Evolutionary conservation across 176 grass and related monocot species (phyloP), one percentile per base, ranked within the genome.

Genomic region (Bonia amplexicaulis): DNA sequence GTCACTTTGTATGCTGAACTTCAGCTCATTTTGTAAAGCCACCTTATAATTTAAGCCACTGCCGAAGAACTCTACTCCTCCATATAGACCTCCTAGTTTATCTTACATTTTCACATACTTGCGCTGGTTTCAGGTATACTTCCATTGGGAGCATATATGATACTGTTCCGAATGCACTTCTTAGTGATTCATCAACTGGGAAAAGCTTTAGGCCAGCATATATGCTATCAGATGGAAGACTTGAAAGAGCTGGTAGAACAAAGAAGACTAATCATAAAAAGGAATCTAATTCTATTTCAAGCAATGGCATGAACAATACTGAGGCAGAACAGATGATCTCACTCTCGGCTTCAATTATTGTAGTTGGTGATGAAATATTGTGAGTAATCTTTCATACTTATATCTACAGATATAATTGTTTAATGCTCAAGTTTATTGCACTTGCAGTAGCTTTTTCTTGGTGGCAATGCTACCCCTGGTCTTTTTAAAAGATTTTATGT

Each of bases 111-210:
- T 76, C 12, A 16, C 27, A 6, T 85, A 47, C 26, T 52, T 76
- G 71, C 1, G 1, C 60, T 62, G n/a, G 42, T 83, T 87, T 76
- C 74, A 98, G 96, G 84, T 99, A 99, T 84, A 99, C 96, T 91
- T 99, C 96, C 44, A 94, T 99, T 86, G 96, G 96, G 71, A 99
- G 96, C 88, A 92, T 99, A 89, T 87, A 99, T 82, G 96, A 99
- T 73, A 99, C 96, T 48, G 81, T 99, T 90, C 96, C 96, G 76
- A 99, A 99, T 90, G 75, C 93, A 89, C 92, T 99, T 82, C 82
- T 99, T 83, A 88, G 88, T 75, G 85, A 95, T 86, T 90, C 82
- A 16, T 84, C 90, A 76, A 80, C 41, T 55, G 79, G 74, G 62
- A 93, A 95, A 77, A 89, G 47, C 79, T 99, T 99, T 88, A 99